phyloP scores from a whole-genome alignment of 768 basidiomycete genomes.

The Boletus vermiculosoides region DNA sequence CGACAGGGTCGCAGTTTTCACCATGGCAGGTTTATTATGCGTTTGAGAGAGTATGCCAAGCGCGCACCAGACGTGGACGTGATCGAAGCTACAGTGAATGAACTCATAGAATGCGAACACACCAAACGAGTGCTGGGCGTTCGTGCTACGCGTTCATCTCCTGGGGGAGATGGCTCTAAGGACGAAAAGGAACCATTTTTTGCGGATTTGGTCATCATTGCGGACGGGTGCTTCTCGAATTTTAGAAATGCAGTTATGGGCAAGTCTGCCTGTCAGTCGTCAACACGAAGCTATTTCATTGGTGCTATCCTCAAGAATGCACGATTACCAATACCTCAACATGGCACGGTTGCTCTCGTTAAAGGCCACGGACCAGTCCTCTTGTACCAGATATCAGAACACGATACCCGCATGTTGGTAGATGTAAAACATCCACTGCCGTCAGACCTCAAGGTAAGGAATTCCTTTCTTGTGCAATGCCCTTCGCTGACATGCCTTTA shows the following conservation, averaged over 20 bases:
- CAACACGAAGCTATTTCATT: conserved; percentile 75
- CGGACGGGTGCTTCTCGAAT: conserved; percentile 95
- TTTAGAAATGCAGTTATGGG: conserved; percentile 75
- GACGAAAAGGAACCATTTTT: conserved; percentile 53
- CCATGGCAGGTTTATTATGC: conserved; percentile 87
- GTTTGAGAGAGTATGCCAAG: conserved; percentile 64
- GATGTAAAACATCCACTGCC: conserved; percentile 87
- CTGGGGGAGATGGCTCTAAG: conserved; percentile 30
- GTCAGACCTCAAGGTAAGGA: conserved; percentile 66
- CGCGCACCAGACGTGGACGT: conserved; percentile 67
- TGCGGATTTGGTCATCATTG: conserved; percentile 81
- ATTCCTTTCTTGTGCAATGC: neutral
- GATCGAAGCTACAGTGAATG: conserved; percentile 81
- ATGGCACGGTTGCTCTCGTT: conserved; percentile 83
- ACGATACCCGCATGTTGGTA: conserved; percentile 91
- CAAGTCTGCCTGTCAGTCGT: conserved; percentile 44
- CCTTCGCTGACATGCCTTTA: conserved; percentile 26
- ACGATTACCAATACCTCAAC: conserved; percentile 65
- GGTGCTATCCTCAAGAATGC: conserved; percentile 82
- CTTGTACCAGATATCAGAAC: conserved; percentile 85
- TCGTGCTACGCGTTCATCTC: conserved; percentile 47
- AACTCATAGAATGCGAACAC: conserved; percentile 59
- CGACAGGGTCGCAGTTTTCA: conserved; percentile 86
- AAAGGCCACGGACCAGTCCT: conserved; percentile 85
- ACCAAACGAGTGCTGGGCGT: conserved; percentile 64